Evolutionary conservation across 2,329 filamentous ascomycete genomes (phyloP).

Genomic region (Keithomyces neogunnii): DNA sequence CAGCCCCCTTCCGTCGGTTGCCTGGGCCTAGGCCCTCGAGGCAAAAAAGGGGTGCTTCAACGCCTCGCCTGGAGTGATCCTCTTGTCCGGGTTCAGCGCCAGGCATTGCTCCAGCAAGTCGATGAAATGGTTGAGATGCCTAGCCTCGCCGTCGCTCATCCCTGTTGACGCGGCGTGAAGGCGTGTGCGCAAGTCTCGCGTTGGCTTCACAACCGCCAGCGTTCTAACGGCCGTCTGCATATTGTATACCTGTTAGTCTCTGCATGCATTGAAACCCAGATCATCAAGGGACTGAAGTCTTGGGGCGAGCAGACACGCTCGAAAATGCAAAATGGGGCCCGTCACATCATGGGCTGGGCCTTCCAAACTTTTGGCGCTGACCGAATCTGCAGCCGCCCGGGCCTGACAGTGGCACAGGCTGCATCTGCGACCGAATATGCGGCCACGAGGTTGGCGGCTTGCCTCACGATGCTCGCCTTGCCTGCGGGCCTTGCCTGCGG

Average conservation of each 20-base stretch:
- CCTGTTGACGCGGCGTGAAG: conserved; percentile 66
- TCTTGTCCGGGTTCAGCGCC: conserved; percentile 83
- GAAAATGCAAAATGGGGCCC: no score
- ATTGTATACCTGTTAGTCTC: neutral
- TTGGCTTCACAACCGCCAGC: conserved; percentile 64
- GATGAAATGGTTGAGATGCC: conserved; percentile 74
- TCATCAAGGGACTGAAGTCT: no score
- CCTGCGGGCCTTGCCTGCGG: no score
- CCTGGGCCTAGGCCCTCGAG: conserved; percentile 17
- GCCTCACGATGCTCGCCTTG: neutral
- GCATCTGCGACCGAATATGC: conserved; percentile 5
- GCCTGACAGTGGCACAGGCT: neutral
- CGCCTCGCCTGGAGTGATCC: conserved; percentile 79
- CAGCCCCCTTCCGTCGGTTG: neutral
- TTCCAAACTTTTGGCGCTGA: conserved; percentile 3
- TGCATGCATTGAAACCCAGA: no score
- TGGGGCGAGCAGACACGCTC: no score
- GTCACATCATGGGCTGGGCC: no score
- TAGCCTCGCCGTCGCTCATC: conserved; percentile 64
- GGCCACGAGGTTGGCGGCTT: neutral
- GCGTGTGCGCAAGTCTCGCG: conserved; percentile 72
- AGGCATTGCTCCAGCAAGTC: conserved; percentile 86
- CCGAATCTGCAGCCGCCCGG: neutral
- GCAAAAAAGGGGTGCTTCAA: conserved; percentile 82
- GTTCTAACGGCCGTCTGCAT: conserved; percentile 57